phyloP scores from a whole-genome alignment of 768 basidiomycete genomes.

The Dioszegia hungarica region DNA sequence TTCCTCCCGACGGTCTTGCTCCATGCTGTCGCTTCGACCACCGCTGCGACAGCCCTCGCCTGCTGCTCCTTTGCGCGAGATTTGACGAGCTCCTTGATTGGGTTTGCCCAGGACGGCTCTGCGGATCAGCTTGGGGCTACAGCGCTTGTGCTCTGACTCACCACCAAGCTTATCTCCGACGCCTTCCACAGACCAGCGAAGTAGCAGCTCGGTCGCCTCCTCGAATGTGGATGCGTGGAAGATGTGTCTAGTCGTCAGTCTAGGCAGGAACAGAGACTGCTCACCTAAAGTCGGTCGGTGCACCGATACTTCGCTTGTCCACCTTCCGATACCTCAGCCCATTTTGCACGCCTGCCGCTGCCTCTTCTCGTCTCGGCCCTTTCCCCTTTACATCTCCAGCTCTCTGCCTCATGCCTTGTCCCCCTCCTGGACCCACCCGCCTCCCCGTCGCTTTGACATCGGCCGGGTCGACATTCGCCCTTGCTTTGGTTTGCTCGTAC shows the following conservation, averaged over 20 bases:
- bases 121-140: neutral
- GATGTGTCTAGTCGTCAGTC: slow-evolving; percentile 34
- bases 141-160: slow-evolving; percentile 11
- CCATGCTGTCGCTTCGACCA: slow-evolving; percentile 39
- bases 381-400: neutral
- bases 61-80: slow-evolving; percentile 47
- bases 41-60: slow-evolving; percentile 46
- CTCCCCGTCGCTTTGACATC: neutral
- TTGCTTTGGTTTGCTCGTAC: slow-evolving; percentile 12
- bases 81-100: slow-evolving; percentile 44
- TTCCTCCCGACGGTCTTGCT: slow-evolving; percentile 7
- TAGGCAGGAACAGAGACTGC: neutral
- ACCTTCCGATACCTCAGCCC: slow-evolving; percentile 28
- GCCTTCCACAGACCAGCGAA: slow-evolving; percentile 47
- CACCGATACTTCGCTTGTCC: slow-evolving; percentile 42
- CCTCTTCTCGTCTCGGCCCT: neutral
- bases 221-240: slow-evolving; percentile 45
- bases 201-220: slow-evolving; percentile 45
- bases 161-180: slow-evolving; percentile 47
- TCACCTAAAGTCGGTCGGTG: slow-evolving; percentile 46
- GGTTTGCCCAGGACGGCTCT: slow-evolving; percentile 48
- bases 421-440: neutral
- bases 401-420: too few species aligned
- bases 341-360: slow-evolving; percentile 6
- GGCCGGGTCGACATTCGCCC: slow-evolving; percentile 12